Percentiles rank a stretch among this genome's conserved stretches.
These are phyloP conservation scores for Lachancea waltii DNA, from an alignment of 805 yeast species.

Conservation along the genomic window DNA sequence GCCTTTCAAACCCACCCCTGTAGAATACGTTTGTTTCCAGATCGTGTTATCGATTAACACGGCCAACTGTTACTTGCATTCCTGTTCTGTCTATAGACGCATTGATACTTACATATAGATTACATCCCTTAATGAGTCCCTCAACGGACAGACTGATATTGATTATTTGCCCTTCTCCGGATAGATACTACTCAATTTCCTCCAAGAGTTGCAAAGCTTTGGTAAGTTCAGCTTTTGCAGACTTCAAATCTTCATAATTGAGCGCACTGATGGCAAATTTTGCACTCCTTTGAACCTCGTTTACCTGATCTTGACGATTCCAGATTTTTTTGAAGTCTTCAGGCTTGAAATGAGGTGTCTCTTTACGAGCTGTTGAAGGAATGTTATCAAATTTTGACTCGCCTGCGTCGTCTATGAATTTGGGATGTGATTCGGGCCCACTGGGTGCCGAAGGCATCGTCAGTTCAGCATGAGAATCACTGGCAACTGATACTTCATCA, in stretches of 20 bases:
- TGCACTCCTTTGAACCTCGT: conserved; percentile 60
- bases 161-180: conserved; percentile 11
- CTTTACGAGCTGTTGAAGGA: neutral
- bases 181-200: conserved; percentile 3
- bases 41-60: conserved; percentile 3
- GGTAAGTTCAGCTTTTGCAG: conserved; percentile 57
- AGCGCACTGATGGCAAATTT: conserved; percentile 74
- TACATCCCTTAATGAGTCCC: conserved; percentile 7
- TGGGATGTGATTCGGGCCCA: neutral
- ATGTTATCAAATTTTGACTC: neutral
- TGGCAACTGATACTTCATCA: neutral
- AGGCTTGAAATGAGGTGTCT: conserved; percentile 1
- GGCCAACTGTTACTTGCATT: conserved; percentile 8
- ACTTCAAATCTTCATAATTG: conserved; percentile 65
- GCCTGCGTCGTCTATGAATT: conserved; percentile 1
- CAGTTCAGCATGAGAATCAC: conserved; percentile 1
- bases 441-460: conserved; percentile 5
- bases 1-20: conserved; percentile 6
- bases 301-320: conserved; percentile 48
- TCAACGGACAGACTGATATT: conserved; percentile 10
- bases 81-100: conserved; percentile 9
- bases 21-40: conserved; percentile 6
- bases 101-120: conserved; percentile 8
- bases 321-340: conserved; percentile 37
- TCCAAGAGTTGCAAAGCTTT: conserved; percentile 44